Base-by-base conservation (phyloP, 106 monocot species). In the Allium fistulosum region DNA sequence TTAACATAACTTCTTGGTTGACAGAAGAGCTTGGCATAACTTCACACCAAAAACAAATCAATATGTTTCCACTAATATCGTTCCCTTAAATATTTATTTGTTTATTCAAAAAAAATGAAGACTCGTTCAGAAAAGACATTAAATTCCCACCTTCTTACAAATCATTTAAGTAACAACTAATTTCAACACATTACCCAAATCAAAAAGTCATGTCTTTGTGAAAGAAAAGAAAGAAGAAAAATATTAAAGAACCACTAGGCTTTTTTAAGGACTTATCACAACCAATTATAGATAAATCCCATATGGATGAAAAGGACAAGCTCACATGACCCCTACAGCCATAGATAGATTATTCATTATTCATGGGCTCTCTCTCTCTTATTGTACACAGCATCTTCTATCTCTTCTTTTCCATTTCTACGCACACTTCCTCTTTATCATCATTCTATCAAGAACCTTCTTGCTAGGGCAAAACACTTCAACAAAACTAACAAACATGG, bases 321-420 rank as follows among this genome's bases (percentile, higher is more conserved):
- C 63, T 63, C 63, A 63, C 47, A 63, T 63, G 63, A 63, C 63
- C 63, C 63, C 47, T 26, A 63, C 63, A 37, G 37, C 37, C 37
- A 37, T 37, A 37, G 37, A 37, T 37, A 37, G 37, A 37, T 37
- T 37, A 37, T 5, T 46, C 46, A 63, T 63, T 46, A 63, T 63
- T 63, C 63, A 63, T 17, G 45, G 63, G 63, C 47, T 5, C 63
- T 47, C 46, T n/a, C 63, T 26, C 17, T 7, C 22, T 26, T 11
- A 7, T 61, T 15, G 11, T 55, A 55, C 15, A 55, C 13, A 55
- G 15, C 11, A 55, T 55, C 53, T 12, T 15, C 15, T 55, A 11
- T 15, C 53, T 55, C 53, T 55, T 55, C 11, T 61, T 61, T 10
- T 61, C 28, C 28, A 28, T 61, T 61, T 7, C n/a, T 26, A 58